A percentile compares a stretch with the other conserved stretches of the same genome.
Conservation (phyloP, 495 filamentous ascomycete genomes). For the Acidiella bohemica region DNA sequence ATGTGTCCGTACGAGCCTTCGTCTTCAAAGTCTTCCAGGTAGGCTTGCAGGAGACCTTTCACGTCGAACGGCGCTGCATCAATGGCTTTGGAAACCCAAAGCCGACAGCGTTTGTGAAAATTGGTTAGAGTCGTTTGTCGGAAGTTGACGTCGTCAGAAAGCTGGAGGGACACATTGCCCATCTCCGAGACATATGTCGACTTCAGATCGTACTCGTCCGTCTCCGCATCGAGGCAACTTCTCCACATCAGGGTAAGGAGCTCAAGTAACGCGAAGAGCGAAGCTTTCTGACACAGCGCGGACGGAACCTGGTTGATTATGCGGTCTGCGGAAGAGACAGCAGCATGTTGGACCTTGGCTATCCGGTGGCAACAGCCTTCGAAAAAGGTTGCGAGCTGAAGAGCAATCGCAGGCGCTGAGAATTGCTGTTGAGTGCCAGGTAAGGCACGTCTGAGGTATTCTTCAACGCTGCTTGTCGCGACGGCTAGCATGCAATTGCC, state of each 20-base stretch:
- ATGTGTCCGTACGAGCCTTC: conserved; percentile 77
- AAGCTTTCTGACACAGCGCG: conserved; percentile 74
- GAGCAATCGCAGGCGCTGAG: conserved; percentile 71
- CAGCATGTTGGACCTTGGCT: conserved; percentile 72
- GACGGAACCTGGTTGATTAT: conserved; percentile 77
- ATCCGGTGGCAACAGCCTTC: conserved; percentile 85
- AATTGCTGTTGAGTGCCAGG: conserved; percentile 57
- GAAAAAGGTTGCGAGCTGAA: conserved; percentile 73
- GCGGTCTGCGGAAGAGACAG: conserved; percentile 64
- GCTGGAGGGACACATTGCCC: conserved; percentile 65
- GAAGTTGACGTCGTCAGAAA: conserved; percentile 78
- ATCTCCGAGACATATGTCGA: conserved; percentile 61
- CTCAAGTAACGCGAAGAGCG: conserved; percentile 82
- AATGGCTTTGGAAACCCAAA: conserved; percentile 67
- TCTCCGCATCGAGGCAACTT: conserved; percentile 84
- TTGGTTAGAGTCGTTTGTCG: conserved; percentile 61
- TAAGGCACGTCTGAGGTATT: conserved; percentile 59
- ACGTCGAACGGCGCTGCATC: conserved; percentile 85
- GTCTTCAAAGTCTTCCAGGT: conserved; percentile 85
- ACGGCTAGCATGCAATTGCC: conserved; percentile 78
- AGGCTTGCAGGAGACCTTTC: conserved; percentile 86
- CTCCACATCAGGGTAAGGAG: conserved; percentile 86
- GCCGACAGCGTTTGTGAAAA: conserved; percentile 62
- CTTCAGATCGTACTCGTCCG: conserved; percentile 81
- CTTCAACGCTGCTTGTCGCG: conserved; percentile 54